Evolutionary conservation across 257 asterid genomes (phyloP).

Genomic region (Solanum lignicaule): DNA sequence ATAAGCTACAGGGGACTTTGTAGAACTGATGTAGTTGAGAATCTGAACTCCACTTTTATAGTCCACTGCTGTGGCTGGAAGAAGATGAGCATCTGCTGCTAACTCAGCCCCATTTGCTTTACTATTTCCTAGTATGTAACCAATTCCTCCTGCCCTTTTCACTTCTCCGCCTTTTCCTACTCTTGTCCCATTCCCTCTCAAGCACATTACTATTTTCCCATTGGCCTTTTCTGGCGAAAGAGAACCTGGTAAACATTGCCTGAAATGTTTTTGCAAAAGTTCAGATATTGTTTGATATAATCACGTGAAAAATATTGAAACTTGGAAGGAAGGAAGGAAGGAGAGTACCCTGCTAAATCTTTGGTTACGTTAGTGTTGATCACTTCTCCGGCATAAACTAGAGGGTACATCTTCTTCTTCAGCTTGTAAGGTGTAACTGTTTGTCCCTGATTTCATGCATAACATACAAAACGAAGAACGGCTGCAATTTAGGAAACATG

Average conservation of each 20-base stretch:
- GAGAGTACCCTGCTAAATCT: conserved; percentile 38
- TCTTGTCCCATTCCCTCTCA: conserved; percentile 71
- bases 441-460: conserved; percentile 47
- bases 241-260: conserved; percentile 76
- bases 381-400: conserved; percentile 63
- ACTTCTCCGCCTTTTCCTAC: conserved; percentile 77
- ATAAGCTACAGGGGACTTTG: conserved; percentile 19
- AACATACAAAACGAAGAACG: neutral
- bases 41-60: conserved; percentile 10
- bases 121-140: conserved; percentile 54
- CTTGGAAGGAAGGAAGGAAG: neutral
- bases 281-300: neutral
- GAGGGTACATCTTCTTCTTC: conserved; percentile 41
- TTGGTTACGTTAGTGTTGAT: conserved; percentile 23
- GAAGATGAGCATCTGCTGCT: conserved; percentile 30
- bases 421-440: conserved; percentile 54
- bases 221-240: conserved; percentile 52
- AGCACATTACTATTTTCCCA: conserved; percentile 74
- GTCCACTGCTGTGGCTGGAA: conserved; percentile 36
- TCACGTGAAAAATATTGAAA: neutral
- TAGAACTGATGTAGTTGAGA: conserved; percentile 16
- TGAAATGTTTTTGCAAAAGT: conserved; percentile 10
- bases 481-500: neutral
- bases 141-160: conserved; percentile 79
- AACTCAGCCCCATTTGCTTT: conserved; percentile 36